Evolutionary conservation across 495 filamentous ascomycete genomes (phyloP).

Genomic region (Penicillium parvum): DNA sequence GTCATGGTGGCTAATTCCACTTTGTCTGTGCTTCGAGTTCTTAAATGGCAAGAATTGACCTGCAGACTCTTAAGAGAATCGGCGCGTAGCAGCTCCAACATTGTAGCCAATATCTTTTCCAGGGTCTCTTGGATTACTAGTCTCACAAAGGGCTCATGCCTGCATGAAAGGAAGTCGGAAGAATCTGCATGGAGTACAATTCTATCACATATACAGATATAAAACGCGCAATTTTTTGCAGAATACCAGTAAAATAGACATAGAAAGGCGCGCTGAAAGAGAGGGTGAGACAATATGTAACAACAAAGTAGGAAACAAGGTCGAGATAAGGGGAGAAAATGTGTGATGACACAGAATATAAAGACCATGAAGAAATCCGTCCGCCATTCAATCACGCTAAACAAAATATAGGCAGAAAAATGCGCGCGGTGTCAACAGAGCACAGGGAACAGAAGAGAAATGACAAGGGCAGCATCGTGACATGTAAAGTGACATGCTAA

Average conservation of each 20-base stretch:
- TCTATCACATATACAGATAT: constrained; percentile 6
- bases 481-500: constrained; percentile 14
- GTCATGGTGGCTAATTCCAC: constrained; percentile 4
- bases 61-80: too few species aligned
- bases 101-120: neutral
- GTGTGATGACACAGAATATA: constrained; percentile 7
- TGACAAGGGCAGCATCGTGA: constrained; percentile 9
- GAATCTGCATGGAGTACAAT: too few species aligned
- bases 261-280: neutral
- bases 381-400: constrained; percentile 12
- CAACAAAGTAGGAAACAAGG: constrained; percentile 3
- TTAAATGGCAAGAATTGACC: constrained; percentile 8
- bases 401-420: constrained; percentile 10
- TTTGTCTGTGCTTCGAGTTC: neutral
- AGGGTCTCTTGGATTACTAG: neutral
- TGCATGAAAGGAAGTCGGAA: too few species aligned
- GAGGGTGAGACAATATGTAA: neutral
- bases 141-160: too few species aligned
- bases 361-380: constrained; percentile 8
- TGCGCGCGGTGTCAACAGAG: neutral
- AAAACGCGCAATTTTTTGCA: neutral
- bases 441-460: constrained; percentile 2
- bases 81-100: too few species aligned
- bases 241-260: neutral
- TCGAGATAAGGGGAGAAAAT: neutral